These are phyloP conservation scores for Coniosporium apollinis DNA, from an alignment of 495 filamentous ascomycete genomes.

Conservation along the genomic window DNA sequence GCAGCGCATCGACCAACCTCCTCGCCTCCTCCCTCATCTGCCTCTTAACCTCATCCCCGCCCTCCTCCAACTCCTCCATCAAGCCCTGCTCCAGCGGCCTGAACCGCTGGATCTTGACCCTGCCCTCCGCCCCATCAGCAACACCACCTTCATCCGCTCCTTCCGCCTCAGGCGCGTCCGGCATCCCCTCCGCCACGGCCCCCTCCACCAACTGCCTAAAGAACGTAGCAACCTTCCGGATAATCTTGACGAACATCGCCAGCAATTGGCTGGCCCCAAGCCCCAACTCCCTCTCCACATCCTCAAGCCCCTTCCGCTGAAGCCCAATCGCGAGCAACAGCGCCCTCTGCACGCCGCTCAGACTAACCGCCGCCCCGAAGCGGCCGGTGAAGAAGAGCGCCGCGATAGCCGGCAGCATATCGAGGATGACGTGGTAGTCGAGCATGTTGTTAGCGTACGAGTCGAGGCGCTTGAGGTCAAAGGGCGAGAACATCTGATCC, in stretches of 20 bases:
- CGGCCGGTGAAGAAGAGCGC: constrained; percentile 67
- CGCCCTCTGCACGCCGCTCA: constrained; percentile 64
- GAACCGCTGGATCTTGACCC: constrained; percentile 25
- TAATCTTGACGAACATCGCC: constrained; percentile 91
- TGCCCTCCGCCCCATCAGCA: constrained; percentile 26
- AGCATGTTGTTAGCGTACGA: constrained; percentile 92
- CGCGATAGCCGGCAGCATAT: constrained; percentile 71
- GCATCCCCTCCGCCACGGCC: constrained; percentile 54
- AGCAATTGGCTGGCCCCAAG: constrained; percentile 64
- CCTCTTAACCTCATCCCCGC: constrained; percentile 53
- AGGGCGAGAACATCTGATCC: constrained; percentile 64
- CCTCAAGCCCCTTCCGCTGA: constrained; percentile 72
- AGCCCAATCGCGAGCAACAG: constrained; percentile 80
- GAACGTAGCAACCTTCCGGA: constrained; percentile 65
- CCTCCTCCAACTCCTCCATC: constrained; percentile 76
- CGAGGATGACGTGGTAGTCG: constrained; percentile 93
- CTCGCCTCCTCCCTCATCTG: constrained; percentile 61
- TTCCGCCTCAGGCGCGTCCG: constrained; percentile 37
- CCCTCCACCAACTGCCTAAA: constrained; percentile 61
- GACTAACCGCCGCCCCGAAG: constrained; percentile 41
- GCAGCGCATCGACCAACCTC: constrained; percentile 74
- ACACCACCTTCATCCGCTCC: constrained; percentile 44
- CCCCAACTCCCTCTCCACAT: constrained; percentile 62
- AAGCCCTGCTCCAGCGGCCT: constrained; percentile 52
- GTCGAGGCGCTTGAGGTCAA: constrained; percentile 85